These are phyloP conservation scores for Eragrostis curvula DNA, from an alignment of 176 grass and related monocot species.

Conservation along the genomic window DNA sequence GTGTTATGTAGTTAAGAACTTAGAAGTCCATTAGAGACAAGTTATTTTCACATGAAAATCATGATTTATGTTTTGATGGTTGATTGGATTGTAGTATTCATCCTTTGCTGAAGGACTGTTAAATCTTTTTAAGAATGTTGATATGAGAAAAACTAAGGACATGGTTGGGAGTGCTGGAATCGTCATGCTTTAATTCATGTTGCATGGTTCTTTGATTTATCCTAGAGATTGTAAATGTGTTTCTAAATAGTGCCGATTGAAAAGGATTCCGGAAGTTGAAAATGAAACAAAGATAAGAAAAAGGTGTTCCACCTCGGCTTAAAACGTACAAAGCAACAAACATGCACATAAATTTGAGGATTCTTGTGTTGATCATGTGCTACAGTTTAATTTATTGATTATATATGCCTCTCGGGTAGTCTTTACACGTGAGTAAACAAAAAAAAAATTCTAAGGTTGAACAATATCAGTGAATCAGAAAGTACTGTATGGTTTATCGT, in stretches of 20 bases:
- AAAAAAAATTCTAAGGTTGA: too few relatives aligned
- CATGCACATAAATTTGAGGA: conserved; percentile 1
- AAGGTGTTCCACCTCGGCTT: background rate
- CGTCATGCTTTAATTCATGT: background rate
- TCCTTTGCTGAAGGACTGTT: background rate
- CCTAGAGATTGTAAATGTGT: background rate
- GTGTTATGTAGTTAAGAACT: background rate
- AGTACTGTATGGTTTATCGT: background rate
- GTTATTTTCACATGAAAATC: background rate
- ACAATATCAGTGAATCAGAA: background rate
- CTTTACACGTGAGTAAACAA: conserved; percentile 4
- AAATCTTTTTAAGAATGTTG: conserved; percentile 10
- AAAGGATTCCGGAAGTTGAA: background rate
- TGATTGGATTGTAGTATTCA: background rate
- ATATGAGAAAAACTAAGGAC: background rate
- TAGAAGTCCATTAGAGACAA: background rate
- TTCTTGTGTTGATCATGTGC: background rate
- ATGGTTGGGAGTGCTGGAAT: background rate
- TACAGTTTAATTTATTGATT: background rate
- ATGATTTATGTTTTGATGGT: conserved; percentile 1
- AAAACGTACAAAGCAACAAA: background rate
- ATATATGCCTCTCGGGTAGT: conserved; percentile 3
- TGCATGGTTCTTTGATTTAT: background rate
- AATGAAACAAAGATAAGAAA: background rate
- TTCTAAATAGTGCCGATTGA: background rate